phyloP scores from a whole-genome alignment of 352 stramenopile genomes.

The Phytophthora colocasiae region DNA sequence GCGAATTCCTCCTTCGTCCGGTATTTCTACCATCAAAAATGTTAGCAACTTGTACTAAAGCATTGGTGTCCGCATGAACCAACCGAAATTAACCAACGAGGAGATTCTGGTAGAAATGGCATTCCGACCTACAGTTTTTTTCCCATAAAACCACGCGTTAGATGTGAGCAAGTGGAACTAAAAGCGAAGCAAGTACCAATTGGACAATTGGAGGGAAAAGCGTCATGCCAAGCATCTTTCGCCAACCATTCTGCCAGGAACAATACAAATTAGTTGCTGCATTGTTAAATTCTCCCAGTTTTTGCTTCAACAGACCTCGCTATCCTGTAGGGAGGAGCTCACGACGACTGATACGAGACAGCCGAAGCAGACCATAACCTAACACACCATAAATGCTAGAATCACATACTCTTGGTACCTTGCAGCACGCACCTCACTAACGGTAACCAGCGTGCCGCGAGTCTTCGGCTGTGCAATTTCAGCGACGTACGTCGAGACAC shows the following conservation, averaged over 20 bases:
- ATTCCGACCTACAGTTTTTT: conserved; percentile 55
- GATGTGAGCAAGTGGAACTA: not conserved
- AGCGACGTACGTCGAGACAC: conserved; percentile 72
- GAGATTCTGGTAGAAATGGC: conserved; percentile 74
- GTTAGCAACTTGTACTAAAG: not conserved
- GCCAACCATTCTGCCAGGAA: conserved; percentile 51
- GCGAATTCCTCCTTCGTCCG: conserved; percentile 54
- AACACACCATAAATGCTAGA: not conserved
- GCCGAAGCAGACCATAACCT: conserved; percentile 79
- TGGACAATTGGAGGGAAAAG: conserved; percentile 69
- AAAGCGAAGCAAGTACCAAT: conserved; percentile 39
- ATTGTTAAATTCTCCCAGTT: not conserved
- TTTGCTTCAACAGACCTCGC: conserved; percentile 17
- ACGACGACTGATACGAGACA: conserved; percentile 71
- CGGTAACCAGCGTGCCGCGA: conserved; percentile 61
- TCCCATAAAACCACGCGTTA: not conserved
- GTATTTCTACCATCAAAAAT: conserved; percentile 46
- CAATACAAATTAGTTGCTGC: not conserved
- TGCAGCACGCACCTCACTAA: conserved; percentile 55
- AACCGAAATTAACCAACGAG: conserved; percentile 70
- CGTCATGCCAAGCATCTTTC: conserved; percentile 71
- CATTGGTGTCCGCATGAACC: not conserved
- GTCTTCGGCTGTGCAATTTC: conserved; percentile 68
- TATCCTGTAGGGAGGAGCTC: conserved; percentile 49
- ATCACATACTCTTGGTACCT: not conserved